Evolutionary conservation across 768 basidiomycete genomes (phyloP).

Genomic region (Tremella fuciformis): DNA sequence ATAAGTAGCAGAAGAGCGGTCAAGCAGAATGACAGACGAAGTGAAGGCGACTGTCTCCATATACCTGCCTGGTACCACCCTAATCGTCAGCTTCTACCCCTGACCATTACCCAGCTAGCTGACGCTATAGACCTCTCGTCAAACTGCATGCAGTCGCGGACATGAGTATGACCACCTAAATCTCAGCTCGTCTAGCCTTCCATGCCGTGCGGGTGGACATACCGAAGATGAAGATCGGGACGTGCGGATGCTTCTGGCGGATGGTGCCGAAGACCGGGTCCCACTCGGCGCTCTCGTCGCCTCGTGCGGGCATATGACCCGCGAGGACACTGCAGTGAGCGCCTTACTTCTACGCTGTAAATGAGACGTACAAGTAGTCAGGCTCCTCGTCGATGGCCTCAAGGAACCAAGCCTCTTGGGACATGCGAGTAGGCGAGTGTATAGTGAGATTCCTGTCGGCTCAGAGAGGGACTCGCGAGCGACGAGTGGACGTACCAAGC

Average conservation of each 20-base stretch:
- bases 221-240: constrained; percentile 80
- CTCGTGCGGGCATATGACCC: constrained; percentile 78
- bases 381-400: constrained; percentile 77
- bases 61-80: constrained; percentile 61
- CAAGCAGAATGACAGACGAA: constrained; percentile 47
- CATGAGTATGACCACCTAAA: constrained; percentile 65
- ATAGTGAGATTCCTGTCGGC: constrained; percentile 63
- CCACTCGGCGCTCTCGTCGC: constrained; percentile 60
- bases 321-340: constrained; percentile 34
- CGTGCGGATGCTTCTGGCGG: constrained; percentile 66
- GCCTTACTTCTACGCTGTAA: neutral
- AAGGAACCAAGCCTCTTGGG: constrained; percentile 75
- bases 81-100: constrained; percentile 17
- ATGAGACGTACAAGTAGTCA: constrained; percentile 62
- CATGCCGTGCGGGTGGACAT: constrained; percentile 38
- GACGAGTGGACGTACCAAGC: constrained; percentile 47
- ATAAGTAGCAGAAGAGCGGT: neutral
- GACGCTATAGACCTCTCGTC: constrained; percentile 78
- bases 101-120: constrained; percentile 51
- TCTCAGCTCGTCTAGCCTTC: neutral
- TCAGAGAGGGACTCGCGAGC: neutral
- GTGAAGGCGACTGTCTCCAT: constrained; percentile 79
- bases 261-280: constrained; percentile 69
- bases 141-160: constrained; percentile 71
- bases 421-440: constrained; percentile 69